These are phyloP conservation scores for Liquidambar formosana DNA, from an alignment of 164 flowering plant species.

Conservation along the genomic window DNA sequence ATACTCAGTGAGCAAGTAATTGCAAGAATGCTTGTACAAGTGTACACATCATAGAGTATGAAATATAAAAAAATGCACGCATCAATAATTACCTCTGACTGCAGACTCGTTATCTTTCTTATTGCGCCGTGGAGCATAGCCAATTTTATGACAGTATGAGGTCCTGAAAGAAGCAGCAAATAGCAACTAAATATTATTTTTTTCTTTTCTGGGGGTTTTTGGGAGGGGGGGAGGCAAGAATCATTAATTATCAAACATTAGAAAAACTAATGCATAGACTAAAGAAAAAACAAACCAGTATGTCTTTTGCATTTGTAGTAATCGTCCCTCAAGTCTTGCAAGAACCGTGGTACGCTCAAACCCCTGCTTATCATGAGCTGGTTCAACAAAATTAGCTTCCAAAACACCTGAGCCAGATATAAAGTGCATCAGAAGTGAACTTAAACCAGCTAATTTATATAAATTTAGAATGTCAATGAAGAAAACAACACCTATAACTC, in stretches of 20 bases:
- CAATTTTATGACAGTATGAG: conserved; percentile 61
- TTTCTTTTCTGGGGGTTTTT: not conserved
- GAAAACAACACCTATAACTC: conserved; percentile 73
- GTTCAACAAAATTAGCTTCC: conserved; percentile 98
- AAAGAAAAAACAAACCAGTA: conserved; percentile 71
- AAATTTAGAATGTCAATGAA: not conserved
- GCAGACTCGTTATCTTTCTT: conserved; percentile 30
- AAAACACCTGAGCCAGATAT: conserved; percentile 60
- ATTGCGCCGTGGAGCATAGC: conserved; percentile 64
- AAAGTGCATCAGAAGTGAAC: conserved; percentile 6
- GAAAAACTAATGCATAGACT: not conserved
- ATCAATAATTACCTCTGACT: conserved; percentile 30
- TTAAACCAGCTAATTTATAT: conserved; percentile 2
- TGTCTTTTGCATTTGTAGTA: conserved; percentile 69
- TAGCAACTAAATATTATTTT: not conserved
- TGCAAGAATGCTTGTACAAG: not conserved
- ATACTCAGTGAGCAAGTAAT: not conserved
- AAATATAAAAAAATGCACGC: not conserved
- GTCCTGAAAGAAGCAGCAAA: conserved; percentile 38
- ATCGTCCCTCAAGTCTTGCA: conserved; percentile 68
- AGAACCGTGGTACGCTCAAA: conserved; percentile 96
- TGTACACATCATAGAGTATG: not conserved
- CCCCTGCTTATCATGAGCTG: conserved; percentile 99
- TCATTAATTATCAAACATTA: not conserved
- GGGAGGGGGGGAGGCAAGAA: not conserved